Percentiles rank a stretch among this genome's conserved stretches.
phyloP scores from a whole-genome alignment of 1,284 basidiomycete species.

The Pseudozyma thailandica region DNA sequence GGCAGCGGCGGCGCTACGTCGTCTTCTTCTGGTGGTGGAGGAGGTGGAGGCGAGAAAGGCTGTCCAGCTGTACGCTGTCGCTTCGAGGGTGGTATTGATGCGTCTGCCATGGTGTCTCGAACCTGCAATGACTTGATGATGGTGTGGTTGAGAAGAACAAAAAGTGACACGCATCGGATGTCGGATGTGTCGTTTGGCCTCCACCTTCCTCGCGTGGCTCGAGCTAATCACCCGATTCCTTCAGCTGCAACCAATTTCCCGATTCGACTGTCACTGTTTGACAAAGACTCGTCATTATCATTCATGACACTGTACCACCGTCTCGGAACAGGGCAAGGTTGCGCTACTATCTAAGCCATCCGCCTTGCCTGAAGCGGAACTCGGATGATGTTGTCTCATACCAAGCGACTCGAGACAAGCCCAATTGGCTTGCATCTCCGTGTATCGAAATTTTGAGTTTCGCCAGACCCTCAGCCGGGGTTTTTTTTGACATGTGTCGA shows the following conservation, averaged over 20 bases:
- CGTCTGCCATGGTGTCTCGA: slow-evolving; percentile 1
- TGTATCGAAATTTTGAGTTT: neutral
- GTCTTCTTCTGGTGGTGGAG: slow-evolving; percentile 20
- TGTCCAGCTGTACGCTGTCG: slow-evolving; percentile 18
- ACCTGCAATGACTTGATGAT: neutral
- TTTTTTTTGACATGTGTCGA: slow-evolving; percentile 46
- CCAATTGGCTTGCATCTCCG: too few species aligned
- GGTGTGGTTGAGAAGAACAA: neutral
- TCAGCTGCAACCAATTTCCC: neutral
- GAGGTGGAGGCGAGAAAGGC: neutral
- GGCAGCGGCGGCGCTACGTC: neutral
- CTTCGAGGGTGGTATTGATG: slow-evolving; percentile 12
- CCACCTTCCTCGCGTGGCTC: slow-evolving; percentile 18
- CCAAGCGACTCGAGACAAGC: too few species aligned
- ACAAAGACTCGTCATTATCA: neutral
- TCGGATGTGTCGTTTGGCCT: slow-evolving; percentile 12
- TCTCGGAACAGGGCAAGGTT: neutral
- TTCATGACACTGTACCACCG: neutral
- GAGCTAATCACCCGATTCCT: slow-evolving; percentile 10
- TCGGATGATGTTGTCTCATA: neutral
- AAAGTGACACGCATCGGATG: slow-evolving; percentile 9
- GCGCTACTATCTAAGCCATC: slow-evolving; percentile 2
- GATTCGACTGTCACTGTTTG: neutral
- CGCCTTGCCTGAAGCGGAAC: neutral
- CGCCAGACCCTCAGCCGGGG: too few species aligned